Evolutionary conservation across 495 filamentous ascomycete genomes (phyloP).

Genomic region (Massariosphaeria phaeospora): DNA sequence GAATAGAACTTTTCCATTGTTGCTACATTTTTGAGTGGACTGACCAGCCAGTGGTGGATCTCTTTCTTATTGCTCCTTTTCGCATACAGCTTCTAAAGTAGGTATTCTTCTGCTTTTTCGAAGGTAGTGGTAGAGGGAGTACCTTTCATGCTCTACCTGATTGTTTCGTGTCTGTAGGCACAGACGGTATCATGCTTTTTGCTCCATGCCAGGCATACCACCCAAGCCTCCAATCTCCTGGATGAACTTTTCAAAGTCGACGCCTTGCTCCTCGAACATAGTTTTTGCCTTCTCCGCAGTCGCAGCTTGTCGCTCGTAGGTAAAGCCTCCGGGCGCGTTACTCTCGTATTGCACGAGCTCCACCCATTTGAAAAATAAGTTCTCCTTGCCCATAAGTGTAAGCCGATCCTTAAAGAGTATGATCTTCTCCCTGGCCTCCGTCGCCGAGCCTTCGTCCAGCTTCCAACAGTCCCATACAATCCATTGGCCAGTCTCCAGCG

Average conservation of each 20-base stretch:
- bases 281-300: conserved; percentile 60
- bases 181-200: no score
- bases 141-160: no score
- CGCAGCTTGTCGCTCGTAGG: conserved; percentile 58
- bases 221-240: conserved; percentile 64
- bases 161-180: no score
- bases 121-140: no score
- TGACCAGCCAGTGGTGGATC: no score
- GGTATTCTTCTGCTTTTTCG: no score
- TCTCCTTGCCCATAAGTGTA: conserved; percentile 68
- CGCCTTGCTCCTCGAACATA: conserved; percentile 63
- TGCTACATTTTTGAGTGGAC: no score
- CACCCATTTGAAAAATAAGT: conserved; percentile 79
- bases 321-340: conserved; percentile 66
- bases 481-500: conserved; percentile 36
- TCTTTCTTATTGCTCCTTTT: no score
- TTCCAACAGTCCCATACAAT: conserved; percentile 32
- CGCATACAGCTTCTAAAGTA: no score
- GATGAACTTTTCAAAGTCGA: conserved; percentile 77
- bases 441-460: conserved; percentile 42
- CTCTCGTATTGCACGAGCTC: conserved; percentile 82
- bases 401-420: conserved; percentile 68
- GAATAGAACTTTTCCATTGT: no score
- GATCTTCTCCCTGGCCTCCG: conserved; percentile 46
- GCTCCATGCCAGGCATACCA: conserved; percentile 48